Evolutionary conservation across 495 filamentous ascomycete species (phyloP), one percentile per base, ranked within the genome.

Genomic region (Corynascus novoguineensis): DNA sequence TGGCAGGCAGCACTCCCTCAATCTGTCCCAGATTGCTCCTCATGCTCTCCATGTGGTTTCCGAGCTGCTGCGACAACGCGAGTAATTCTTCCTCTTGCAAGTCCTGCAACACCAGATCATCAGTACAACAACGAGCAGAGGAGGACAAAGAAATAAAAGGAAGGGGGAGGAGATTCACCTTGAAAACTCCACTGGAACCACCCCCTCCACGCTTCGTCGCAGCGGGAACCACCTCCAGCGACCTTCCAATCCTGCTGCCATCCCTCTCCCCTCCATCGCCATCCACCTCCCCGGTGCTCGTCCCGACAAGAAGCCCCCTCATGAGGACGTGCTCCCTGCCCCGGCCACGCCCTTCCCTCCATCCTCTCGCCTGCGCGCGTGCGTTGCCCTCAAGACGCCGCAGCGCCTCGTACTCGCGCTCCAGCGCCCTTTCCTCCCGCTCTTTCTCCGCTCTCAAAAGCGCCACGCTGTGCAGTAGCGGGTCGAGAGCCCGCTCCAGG

Each of bases 11-110:
- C 19, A 79, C 67, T 0, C 73, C 76, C 1, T 76, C 73, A 22
- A 77, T 71, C 66, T 78, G 75, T 40, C 68, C 80, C 68, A 74
- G 78, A 65, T 75, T 87, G 74, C 62, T 81, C 68, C 68, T 81
- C 83, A 78, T 85, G 76, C 63, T 78, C 60, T 78, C 72, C 75
- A 79, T 76, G 53, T 78, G 75, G 50, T 51, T 74, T 4, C 66
- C 70, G 41, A 78, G 65, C 62, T 77, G 76, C 40, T 65, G 64
- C 4, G 74, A 71, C 15, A 79, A 51, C 17, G 55, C 65, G 1
- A 67, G 27, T 29, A 77, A 50, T 14, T 75, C 72, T 17, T 70
- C 55, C 4, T 71, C 68, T 27, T 65, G 34, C 2, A 72, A 40
- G 48, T 65, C 64, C 50, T 72, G 29, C 27, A 17, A 1, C 22